Evolutionary conservation across 352 stramenopile genomes (phyloP), one percentile per base, ranked within the genome.

Genomic region (Peronospora tabacina): DNA sequence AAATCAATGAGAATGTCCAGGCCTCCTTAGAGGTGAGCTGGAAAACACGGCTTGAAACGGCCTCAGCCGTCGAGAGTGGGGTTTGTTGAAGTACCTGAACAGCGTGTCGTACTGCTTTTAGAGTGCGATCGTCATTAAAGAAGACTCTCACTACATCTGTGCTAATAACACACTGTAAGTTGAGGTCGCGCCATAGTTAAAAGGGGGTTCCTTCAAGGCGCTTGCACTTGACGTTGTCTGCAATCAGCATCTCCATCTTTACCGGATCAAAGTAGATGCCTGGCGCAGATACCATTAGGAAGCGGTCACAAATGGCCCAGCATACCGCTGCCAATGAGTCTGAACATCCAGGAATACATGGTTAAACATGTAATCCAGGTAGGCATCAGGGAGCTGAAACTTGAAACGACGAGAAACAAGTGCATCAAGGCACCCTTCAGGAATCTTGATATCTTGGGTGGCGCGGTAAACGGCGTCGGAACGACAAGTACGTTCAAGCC

Each of bases 1-100:
- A 55, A 13, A 60, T 10, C 26, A 20, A 43, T n/a, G 28, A 35
- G 7, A 54, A 55, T 6, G 41, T 5, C 38, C 22, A 51, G 0
- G 26, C 19, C 28, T 39, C 46, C 15, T 43, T 58, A 52, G 32
- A 49, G 44, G n/a, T 44, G 41, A 58, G 43, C 37, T 22, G n/a
- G 26, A 10, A 52, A 34, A 40, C 15, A 7, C 34, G 7, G 10
- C 11, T 49, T 4, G 42, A 30, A 7, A 13, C 26, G 10, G 36
- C 10, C 15, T 32, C 20, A 17, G 41, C 37, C 7, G 35, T 7
- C 29, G 38, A 8, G 22, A 17, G 40, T 5, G 10, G 7, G 6
- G 3, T 30, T 10, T 44, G 11, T 19, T 15, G 29, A 2, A 30
- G 19, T 7, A 19, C 37, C 30, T 44, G 19, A 2, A 44, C 3